Conservation (phyloP, 2,329 filamentous ascomycete species). For the Aspergillus fructus region DNA sequence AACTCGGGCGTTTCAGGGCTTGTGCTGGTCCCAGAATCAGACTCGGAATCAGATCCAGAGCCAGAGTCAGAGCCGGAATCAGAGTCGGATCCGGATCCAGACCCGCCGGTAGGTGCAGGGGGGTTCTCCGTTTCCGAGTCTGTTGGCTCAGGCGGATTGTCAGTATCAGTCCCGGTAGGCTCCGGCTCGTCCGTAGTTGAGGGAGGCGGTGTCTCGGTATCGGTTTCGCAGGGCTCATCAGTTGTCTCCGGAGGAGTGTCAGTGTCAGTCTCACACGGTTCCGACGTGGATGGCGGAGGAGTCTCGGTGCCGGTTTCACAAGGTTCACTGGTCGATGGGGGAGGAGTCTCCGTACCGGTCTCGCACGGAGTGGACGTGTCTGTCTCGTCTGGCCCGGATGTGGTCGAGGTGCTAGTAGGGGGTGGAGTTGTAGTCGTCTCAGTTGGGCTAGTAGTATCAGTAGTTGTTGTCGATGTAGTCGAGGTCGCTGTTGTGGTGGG, state of each 20-base stretch:
- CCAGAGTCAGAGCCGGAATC: too few species aligned
- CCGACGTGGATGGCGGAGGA: neutral
- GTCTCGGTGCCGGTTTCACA: neutral
- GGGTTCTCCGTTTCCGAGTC: neutral
- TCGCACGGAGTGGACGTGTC: neutral
- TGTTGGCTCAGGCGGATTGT: neutral
- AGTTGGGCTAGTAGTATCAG: neutral
- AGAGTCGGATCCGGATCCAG: too few species aligned
- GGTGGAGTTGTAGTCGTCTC: neutral
- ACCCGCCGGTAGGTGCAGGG: neutral
- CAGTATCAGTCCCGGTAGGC: neutral
- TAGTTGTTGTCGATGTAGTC: neutral
- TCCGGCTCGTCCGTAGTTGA: slow-evolving; percentile 6
- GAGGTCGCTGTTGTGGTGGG: neutral
- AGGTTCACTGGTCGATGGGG: neutral
- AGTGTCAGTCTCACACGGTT: neutral
- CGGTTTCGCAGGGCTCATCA: slow-evolving; percentile 1
- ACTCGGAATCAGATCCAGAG: neutral
- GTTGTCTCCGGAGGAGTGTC: neutral
- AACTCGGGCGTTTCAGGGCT: slow-evolving; percentile 9
- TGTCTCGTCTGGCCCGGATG: neutral
- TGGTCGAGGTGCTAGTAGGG: neutral
- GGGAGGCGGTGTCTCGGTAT: slow-evolving; percentile 1
- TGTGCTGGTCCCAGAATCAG: neutral
- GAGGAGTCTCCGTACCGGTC: neutral